A percentile compares a stretch with the other conserved stretches of the same genome.
phyloP scores from a whole-genome alignment of 306 rosid genomes.

The Prunus mongolica region DNA sequence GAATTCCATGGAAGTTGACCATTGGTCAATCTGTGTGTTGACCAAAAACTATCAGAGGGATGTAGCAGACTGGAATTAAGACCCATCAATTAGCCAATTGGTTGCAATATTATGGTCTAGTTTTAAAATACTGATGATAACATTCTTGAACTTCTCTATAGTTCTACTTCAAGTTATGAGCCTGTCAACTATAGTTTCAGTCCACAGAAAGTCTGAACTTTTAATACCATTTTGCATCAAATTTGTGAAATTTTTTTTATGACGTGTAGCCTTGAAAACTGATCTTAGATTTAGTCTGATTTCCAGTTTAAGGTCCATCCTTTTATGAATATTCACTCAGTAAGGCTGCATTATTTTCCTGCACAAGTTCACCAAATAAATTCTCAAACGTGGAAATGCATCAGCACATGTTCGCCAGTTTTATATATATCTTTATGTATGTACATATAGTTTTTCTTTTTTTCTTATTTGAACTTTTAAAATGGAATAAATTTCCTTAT shows the following conservation, averaged over 20 bases:
- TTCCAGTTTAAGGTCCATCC: background rate
- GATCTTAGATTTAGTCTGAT: background rate
- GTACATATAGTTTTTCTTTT: too few relatives aligned
- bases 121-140: background rate
- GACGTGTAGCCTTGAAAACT: background rate
- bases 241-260: background rate
- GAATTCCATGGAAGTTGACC: conserved; percentile 2
- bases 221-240: background rate
- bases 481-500: background rate
- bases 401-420: too few relatives aligned
- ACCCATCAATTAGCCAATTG: background rate
- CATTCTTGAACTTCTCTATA: background rate
- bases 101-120: background rate
- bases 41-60: background rate
- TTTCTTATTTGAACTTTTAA: too few relatives aligned
- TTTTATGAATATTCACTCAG: background rate
- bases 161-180: background rate
- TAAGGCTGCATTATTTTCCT: background rate
- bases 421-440: background rate
- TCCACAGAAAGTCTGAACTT: background rate
- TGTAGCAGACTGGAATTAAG: background rate
- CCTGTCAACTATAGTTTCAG: background rate
- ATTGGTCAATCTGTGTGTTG: background rate
- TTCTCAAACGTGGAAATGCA: background rate
- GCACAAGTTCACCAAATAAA: background rate